A percentile compares a stretch with the other conserved stretches of the same genome.
These are phyloP conservation scores for Suhomyces faveliae DNA, from an alignment of 805 yeast species.

Conservation along the genomic window DNA sequence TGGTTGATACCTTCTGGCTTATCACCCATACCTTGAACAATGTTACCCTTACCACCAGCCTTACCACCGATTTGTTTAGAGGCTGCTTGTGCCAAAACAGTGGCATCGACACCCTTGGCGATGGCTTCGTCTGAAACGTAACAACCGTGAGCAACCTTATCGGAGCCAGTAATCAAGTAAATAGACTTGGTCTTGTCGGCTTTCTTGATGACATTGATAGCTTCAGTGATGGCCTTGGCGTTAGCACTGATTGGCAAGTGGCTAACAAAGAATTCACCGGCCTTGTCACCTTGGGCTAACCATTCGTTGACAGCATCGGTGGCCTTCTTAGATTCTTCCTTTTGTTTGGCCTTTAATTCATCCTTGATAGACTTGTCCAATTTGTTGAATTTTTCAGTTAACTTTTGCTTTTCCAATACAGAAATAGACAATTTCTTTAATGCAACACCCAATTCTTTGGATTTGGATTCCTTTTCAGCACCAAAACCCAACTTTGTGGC, in stretches of 20 bases:
- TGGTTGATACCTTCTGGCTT: slow-evolving; percentile 63
- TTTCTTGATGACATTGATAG: slow-evolving; percentile 78
- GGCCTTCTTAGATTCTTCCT: slow-evolving; percentile 81
- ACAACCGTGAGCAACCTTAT: slow-evolving; percentile 94
- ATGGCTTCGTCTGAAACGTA: slow-evolving; percentile 73
- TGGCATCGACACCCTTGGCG: slow-evolving; percentile 68
- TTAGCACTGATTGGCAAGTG: slow-evolving; percentile 72
- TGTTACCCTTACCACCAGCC: slow-evolving; percentile 97
- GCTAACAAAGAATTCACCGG: slow-evolving; percentile 60
- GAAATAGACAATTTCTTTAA: slow-evolving; percentile 82
- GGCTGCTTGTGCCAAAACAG: slow-evolving; percentile 71
- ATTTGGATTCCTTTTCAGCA: slow-evolving; percentile 71
- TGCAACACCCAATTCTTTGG: slow-evolving; percentile 81
- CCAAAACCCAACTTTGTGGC: slow-evolving; percentile 69
- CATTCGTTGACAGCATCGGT: slow-evolving; percentile 71
- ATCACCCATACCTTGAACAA: slow-evolving; percentile 96
- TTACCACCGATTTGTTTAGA: slow-evolving; percentile 84
- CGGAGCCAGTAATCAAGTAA: slow-evolving; percentile 74
- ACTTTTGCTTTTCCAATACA: slow-evolving; percentile 71
- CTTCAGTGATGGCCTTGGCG: slow-evolving; percentile 94
- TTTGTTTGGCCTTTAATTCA: slow-evolving; percentile 81
- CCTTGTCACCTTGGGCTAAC: slow-evolving; percentile 51
- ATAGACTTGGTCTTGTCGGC: slow-evolving; percentile 71
- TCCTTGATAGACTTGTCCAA: slow-evolving; percentile 87
- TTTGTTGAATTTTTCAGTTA: slow-evolving; percentile 70